These are phyloP conservation scores for Aspergillus vadensis DNA, from an alignment of 2,329 filamentous ascomycete genomes.

Conservation along the genomic window DNA sequence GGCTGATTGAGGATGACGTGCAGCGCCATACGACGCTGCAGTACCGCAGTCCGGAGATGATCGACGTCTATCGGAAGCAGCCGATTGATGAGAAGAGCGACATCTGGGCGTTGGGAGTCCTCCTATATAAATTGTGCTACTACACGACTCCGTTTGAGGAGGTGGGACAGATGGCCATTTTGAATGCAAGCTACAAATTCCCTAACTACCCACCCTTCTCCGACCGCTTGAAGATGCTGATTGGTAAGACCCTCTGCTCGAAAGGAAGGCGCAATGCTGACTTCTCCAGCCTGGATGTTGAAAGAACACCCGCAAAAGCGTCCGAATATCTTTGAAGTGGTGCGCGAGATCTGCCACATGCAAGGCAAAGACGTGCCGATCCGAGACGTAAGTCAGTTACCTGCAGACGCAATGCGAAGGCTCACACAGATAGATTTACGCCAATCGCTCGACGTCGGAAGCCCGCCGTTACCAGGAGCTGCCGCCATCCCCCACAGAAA, in stretches of 20 bases:
- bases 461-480: slow-evolving; percentile 61
- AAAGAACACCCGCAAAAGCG: slow-evolving; percentile 76
- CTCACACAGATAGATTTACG: slow-evolving; percentile 64
- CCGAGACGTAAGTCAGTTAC: slow-evolving; percentile 69
- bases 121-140: slow-evolving; percentile 97
- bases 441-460: slow-evolving; percentile 65
- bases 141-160: slow-evolving; percentile 99
- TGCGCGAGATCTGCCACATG: slow-evolving; percentile 85
- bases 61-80: slow-evolving; percentile 94
- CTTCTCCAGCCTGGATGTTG: slow-evolving; percentile 72
- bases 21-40: slow-evolving; percentile 97
- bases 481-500: slow-evolving; percentile 57
- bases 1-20: slow-evolving; percentile 92
- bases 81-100: slow-evolving; percentile 98
- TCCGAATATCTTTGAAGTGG: slow-evolving; percentile 92
- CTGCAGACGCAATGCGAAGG: neutral
- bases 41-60: slow-evolving; percentile 97
- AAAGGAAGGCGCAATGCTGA: slow-evolving; percentile 21
- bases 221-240: slow-evolving; percentile 82
- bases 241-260: slow-evolving; percentile 61
- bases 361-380: slow-evolving; percentile 83
- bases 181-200: slow-evolving; percentile 93
- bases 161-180: slow-evolving; percentile 92
- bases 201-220: slow-evolving; percentile 88
- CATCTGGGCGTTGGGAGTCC: slow-evolving; percentile 93